These are phyloP conservation scores for Boletus subparvulus DNA, from an alignment of 768 basidiomycete genomes.

Conservation along the genomic window DNA sequence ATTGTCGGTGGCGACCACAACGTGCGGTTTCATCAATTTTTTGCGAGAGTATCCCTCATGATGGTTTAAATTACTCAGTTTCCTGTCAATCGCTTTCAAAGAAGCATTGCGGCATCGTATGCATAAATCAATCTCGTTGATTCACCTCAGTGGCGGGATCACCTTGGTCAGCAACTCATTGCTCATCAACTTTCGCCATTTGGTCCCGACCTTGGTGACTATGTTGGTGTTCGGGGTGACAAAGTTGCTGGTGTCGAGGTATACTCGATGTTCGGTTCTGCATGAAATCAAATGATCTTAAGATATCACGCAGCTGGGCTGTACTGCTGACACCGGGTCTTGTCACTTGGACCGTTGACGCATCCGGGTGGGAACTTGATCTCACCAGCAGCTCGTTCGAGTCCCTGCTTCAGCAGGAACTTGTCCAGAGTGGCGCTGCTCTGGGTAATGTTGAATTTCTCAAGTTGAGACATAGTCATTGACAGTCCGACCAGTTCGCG, in stretches of 20 bases:
- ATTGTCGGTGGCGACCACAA: background rate
- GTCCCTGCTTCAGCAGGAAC: background rate
- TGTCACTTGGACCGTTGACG: background rate
- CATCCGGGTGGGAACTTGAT: constrained; percentile 9
- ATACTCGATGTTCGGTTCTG: background rate
- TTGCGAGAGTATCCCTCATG: background rate
- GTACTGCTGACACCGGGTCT: constrained; percentile 8
- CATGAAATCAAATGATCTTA: background rate
- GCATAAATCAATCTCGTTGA: constrained; percentile 10
- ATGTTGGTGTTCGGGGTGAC: constrained; percentile 8
- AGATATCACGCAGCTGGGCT: constrained; percentile 9
- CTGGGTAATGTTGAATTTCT: background rate
- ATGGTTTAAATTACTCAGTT: background rate
- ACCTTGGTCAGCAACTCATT: constrained; percentile 3
- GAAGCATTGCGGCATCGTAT: constrained; percentile 20
- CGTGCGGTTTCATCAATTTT: background rate
- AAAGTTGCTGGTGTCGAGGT: constrained; percentile 18
- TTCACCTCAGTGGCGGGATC: constrained; percentile 11
- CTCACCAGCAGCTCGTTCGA: constrained; percentile 6
- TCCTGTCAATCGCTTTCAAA: constrained; percentile 8
- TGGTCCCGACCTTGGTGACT: background rate
- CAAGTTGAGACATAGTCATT: background rate
- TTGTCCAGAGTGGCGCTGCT: background rate
- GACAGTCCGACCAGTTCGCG: constrained; percentile 3
- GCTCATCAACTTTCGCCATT: background rate